These are phyloP conservation scores for Ophiostoma australiae DNA, from an alignment of 2,329 filamentous ascomycete genomes.

Conservation along the genomic window DNA sequence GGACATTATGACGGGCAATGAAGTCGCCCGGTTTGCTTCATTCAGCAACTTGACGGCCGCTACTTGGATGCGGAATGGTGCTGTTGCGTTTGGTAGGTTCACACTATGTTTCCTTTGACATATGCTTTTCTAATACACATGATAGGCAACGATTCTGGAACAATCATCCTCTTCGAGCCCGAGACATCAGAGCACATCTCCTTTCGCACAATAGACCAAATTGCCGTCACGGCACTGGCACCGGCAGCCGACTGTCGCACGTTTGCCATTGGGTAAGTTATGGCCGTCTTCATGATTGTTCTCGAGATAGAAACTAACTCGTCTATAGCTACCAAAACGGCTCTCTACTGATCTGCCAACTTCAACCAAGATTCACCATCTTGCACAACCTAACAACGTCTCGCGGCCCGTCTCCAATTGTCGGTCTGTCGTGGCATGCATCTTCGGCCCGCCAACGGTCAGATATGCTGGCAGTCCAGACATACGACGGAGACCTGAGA, in stretches of 20 bases:
- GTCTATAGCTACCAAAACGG: constrained; percentile 79
- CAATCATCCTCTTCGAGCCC: constrained; percentile 91
- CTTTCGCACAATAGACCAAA: constrained; percentile 80
- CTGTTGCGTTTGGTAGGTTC: constrained; percentile 84
- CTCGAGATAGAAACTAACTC: background rate
- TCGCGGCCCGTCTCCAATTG: constrained; percentile 77
- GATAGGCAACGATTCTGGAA: constrained; percentile 83
- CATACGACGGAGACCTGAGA: constrained; percentile 81
- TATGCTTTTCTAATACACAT: background rate
- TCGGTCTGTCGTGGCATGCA: constrained; percentile 88
- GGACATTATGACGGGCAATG: constrained; percentile 88
- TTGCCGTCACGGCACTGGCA: constrained; percentile 89
- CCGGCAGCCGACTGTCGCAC: constrained; percentile 86
- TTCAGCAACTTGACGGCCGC: constrained; percentile 83
- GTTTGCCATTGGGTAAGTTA: constrained; percentile 84
- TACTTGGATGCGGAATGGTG: constrained; percentile 94
- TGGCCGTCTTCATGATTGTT: background rate
- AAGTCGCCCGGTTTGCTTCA: constrained; percentile 85
- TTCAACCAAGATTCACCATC: constrained; percentile 90
- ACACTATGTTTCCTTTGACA: background rate
- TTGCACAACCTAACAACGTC: constrained; percentile 86
- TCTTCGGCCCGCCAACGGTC: constrained; percentile 95
- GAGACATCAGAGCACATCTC: constrained; percentile 89
- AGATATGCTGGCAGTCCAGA: constrained; percentile 94
- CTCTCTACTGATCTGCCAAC: constrained; percentile 79